These are phyloP conservation scores for Apiospora malaysiana DNA, from an alignment of 2,329 filamentous ascomycete genomes.

Conservation along the genomic window DNA sequence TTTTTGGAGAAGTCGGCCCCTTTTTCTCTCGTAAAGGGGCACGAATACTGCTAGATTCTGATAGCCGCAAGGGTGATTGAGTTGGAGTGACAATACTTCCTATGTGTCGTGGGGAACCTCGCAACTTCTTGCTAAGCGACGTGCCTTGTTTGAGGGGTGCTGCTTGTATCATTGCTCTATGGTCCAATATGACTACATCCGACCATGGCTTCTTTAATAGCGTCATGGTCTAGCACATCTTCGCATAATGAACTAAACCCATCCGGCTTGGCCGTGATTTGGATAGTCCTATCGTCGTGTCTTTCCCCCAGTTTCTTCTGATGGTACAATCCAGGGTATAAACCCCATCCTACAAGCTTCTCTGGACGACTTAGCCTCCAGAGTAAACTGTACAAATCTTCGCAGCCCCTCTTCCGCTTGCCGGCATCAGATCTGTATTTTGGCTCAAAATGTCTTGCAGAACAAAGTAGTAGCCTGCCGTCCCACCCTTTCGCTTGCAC, in stretches of 20 bases:
- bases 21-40: not conserved
- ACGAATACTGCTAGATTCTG: not conserved
- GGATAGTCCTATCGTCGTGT: not conserved
- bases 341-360: slow-evolving; percentile 4
- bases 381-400: not conserved
- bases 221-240: not conserved
- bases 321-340: slow-evolving; percentile 8
- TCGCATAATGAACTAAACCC: not conserved
- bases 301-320: not conserved
- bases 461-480: no score
- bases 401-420: not conserved
- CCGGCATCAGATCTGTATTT: not conserved
- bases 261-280: not conserved
- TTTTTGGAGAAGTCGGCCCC: not conserved
- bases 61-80: not conserved
- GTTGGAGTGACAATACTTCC: not conserved
- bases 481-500: no score
- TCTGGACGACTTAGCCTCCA: not conserved
- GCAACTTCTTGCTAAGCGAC: not conserved
- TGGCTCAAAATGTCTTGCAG: no score
- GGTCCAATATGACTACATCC: not conserved
- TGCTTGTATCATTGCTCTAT: slow-evolving; percentile 33
- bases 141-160: slow-evolving; percentile 5
- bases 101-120: not conserved
- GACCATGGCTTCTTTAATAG: slow-evolving; percentile 22